Evolutionary conservation across 495 filamentous ascomycete species (phyloP), one percentile per base, ranked within the genome.

Genomic region (Penicillium desertorum): DNA sequence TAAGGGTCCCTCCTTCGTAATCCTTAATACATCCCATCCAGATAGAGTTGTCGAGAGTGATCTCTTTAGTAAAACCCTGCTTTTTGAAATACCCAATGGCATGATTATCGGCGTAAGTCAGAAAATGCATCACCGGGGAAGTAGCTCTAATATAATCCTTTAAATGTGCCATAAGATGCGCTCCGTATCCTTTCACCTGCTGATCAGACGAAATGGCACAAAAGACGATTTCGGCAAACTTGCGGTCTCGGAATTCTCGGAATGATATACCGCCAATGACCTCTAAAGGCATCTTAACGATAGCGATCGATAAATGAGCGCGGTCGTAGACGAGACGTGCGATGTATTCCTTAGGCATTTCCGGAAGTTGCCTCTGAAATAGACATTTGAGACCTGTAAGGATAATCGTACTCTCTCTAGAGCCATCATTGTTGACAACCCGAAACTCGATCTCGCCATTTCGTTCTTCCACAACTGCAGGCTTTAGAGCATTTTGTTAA

Each of bases 1-100:
- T 98, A 60, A 98, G 96, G 0, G 94, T 98, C 36, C 94, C 94
- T 25, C 94, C 94, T 75, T 98, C 94, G 72, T 98, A 98, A 72
- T 98, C 94, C 73, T 98, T 98, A 71, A 98, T 98, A 67, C 96
- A 98, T 22, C 94, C 94, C 95, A 97, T 98, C 94, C 94, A 98
- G n/a, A 90, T 86, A 5, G 87, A 83, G 64, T 85, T 88, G 43
- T 92, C 89, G 2, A 98, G 83, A 0, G 91, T 96, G 62, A 98
- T 97, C 60, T 98, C 91, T 69, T 98, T 98, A 0, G 95, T 98
- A 63, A 98, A 98, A 0, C 94, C 94, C 71, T 98, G 94, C 72
- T 98, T 98, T 71, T 98, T 95, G 77, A 98, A 98, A 68, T 98
- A 98, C 8, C 95, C 94, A 59, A 97, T 98, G 20, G 94, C 94